Base-by-base conservation (phyloP, 495 filamentous ascomycete species). In the Trichoderma virens region DNA sequence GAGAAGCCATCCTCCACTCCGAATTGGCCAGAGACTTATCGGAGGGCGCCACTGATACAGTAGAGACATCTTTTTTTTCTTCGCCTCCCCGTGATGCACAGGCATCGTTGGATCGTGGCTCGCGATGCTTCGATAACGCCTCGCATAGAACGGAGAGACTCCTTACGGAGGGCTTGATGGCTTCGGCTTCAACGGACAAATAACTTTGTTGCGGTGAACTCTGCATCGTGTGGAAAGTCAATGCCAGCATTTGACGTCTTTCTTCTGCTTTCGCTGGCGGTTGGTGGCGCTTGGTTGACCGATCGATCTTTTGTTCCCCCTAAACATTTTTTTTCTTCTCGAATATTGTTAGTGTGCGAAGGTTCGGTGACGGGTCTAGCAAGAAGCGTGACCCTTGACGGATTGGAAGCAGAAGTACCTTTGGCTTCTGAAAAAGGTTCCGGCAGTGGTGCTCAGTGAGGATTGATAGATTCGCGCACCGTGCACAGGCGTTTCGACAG, bases 341-440 rank as follows among this genome's bases (percentile, higher is more conserved):
- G 27, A 56, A 56, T 13, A 18, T 30, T 56, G 25, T 30, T 30
- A 56, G 51, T 56, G 51, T 56, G 45, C 51, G 51, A 56, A 28
- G 51, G 16, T 20, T 56, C 51, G 51, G 51, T 56, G 51, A 56
- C 51, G 51, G 51, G 51, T 14, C 27, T 30, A 30, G 27, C 51
- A 27, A 30, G 23, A 41, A 51, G 45, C 45, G 45, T 5, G 45
- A 51, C 45, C 45, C 45, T 41, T 41, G 38, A 18, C 38, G 38
- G 38, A 41, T 41, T 41, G 45, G 45, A 25, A 13, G 11, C 51
- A 56, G 51, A 56, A 56, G 51, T 56, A 56, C 51, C 51, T 16
- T 18, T 27, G 51, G 16, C 11, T 11, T 7, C 4, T 27, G 23
- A 18, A 56, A 56, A 56, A 56, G 51, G 27, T 28, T 16, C 23